Base-by-base conservation (phyloP, 2,329 filamentous ascomycete species). In the Phaeosphaeria sp. region DNA sequence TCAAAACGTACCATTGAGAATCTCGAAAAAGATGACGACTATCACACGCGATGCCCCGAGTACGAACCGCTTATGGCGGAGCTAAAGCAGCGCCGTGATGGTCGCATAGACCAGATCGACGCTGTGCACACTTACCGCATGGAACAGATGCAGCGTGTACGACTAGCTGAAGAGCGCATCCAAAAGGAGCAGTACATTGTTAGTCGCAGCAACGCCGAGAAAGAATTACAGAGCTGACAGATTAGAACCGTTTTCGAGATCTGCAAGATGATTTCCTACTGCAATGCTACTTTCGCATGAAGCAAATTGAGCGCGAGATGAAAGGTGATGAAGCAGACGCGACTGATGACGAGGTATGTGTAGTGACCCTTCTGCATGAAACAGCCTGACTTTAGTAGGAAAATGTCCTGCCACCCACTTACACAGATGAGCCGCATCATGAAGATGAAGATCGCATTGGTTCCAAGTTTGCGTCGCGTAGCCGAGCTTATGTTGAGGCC, bases 1-100 rank as follows among this genome's bases (percentile, higher is more conserved):
- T 87, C 87, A 18, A 84, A 86, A 52, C 82, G 86, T 33, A 84
- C 80, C 51, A 77, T 89, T 56, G 84, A 87, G 49, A 81, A 83
- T 57, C 77, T 91, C 57, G 80, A 86, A 60, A 78, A 83, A 49
- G 81, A 87, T 51, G 80, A 84, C 7, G 76, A 83, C 8, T 80
- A 79, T 46, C 81, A 87, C 75, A 82, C 84, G 68, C 74, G 83
- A 61, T 82, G 81, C 13, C 78, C 80, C 6, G 85, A 88, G 68
- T 86, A 86, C 73, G 64, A 77, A 9, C 73, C 78, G 18, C 77
- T 89, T 53, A 80, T 83, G 64, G 72, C 77, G 3, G 79, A 86
- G 59, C 80, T 92, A 13, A 77, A 84, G 55, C 65, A 78, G 30
- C 79, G 80, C 43, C 78, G 82, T 43, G 79, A 77, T 27, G 56